Evolutionary conservation across 129 eudicot species (phyloP), one percentile per base, ranked within the genome.

Genomic region (Chrysanthemum makinoi): DNA sequence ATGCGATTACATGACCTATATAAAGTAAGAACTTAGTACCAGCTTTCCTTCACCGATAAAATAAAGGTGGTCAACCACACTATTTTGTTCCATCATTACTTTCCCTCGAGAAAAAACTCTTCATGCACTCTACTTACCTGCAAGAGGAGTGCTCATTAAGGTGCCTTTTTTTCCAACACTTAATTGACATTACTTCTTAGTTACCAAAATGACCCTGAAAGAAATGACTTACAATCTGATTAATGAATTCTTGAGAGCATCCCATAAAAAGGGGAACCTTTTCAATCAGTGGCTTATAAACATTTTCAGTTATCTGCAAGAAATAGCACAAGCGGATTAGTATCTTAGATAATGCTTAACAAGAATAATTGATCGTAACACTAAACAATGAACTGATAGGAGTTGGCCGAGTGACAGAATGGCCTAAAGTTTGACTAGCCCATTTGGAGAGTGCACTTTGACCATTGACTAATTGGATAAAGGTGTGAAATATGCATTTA

Each of bases 211-310:
- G 46, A 39, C 46, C 46, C 46, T 6, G 46, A 39, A 39, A 8
- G 6, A 12, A 18, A 20, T 20, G 26, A 58, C 64, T 81, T 82
- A 89, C 96, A 65, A 89, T 89, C 60, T 86, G 96, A 73, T 77
- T 83, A 72, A 86, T 82, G 53, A 89, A 89, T 70, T 84, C 96
- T 19, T 72, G 7, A 11, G 92, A 89, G 74, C 96, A 89, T 24
- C 75, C 87, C 10, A 75, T 82, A 80, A 89, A 89, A 24, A 86
- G 86, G 80, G 89, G 74, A 49, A 82, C 84, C 28, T 80, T 69
- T 81, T 74, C 80, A 13, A 89, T 72, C 67, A 65, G 69, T 15
- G 89, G 62, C 74, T 65, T 62, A 50, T 89, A 89, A 19, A 89
- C 46, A 11, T 78, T 46, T 61, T 80, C 80, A 13, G 96, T 80